Evolutionary conservation across 768 basidiomycete species (phyloP).

Genomic region (Mycena galopus): DNA sequence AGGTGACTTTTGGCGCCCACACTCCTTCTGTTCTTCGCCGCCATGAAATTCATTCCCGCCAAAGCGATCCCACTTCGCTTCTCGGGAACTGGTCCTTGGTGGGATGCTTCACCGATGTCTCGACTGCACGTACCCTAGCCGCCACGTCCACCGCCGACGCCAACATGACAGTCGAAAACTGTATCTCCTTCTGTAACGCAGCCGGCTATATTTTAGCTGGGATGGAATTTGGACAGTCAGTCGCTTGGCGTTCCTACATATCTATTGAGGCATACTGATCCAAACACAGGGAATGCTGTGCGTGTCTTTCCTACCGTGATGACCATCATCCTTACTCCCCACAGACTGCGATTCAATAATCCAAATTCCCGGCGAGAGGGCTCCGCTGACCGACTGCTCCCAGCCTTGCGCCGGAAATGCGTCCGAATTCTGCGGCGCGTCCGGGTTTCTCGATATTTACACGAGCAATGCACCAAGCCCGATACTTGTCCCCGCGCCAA

Average conservation of each 20-base stretch:
- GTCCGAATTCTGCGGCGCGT: slow-evolving; percentile 67
- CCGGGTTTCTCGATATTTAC: slow-evolving; percentile 65
- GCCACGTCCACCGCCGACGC: slow-evolving; percentile 55
- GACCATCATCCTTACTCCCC: background rate
- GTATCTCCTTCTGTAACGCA: slow-evolving; percentile 52
- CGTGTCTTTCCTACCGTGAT: slow-evolving; percentile 26
- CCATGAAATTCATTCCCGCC: slow-evolving; percentile 19
- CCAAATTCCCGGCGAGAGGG: slow-evolving; percentile 59
- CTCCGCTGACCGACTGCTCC: slow-evolving; percentile 62
- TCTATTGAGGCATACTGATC: slow-evolving; percentile 6
- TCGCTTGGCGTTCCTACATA: background rate
- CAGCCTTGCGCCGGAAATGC: slow-evolving; percentile 68
- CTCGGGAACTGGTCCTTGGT: slow-evolving; percentile 60
- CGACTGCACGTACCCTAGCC: slow-evolving; percentile 65
- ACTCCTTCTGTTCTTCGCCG: background rate
- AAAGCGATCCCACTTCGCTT: slow-evolving; percentile 48
- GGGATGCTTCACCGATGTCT: slow-evolving; percentile 67
- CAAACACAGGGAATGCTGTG: slow-evolving; percentile 55
- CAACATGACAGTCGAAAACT: slow-evolving; percentile 66
- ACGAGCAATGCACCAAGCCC: slow-evolving; percentile 67
- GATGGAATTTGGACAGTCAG: slow-evolving; percentile 70
- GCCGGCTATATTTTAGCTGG: slow-evolving; percentile 68
- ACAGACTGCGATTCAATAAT: slow-evolving; percentile 73
- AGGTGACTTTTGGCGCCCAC: slow-evolving; percentile 25
- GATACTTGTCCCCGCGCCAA: slow-evolving; percentile 58